phyloP scores from a whole-genome alignment of 2,329 filamentous ascomycete genomes.

The Botryotinia globosa region DNA sequence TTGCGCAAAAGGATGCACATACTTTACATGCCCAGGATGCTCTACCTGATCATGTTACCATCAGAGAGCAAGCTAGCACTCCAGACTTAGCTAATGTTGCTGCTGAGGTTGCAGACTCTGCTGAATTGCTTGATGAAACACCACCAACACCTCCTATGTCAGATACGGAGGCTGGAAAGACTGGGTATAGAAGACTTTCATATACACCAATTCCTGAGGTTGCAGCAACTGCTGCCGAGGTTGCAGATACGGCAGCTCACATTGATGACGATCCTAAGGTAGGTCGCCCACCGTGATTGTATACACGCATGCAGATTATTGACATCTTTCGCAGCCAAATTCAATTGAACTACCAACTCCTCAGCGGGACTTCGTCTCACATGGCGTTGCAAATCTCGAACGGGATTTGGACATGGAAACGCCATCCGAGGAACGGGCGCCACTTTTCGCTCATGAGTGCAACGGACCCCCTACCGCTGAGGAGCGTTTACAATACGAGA shows the following conservation, averaged over 20 bases:
- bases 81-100: slow-evolving; percentile 32
- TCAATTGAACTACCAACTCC: slow-evolving; percentile 8
- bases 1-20: slow-evolving; percentile 39
- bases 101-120: slow-evolving; percentile 34
- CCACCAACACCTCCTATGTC: slow-evolving; percentile 36
- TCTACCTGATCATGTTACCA: slow-evolving; percentile 38
- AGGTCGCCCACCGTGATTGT: slow-evolving; percentile 3
- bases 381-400: background rate
- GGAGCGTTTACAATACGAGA: slow-evolving; percentile 18
- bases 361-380: background rate
- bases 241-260: slow-evolving; percentile 43
- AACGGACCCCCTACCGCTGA: slow-evolving; percentile 24
- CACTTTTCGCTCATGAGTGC: slow-evolving; percentile 36
- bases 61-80: slow-evolving; percentile 30
- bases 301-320: background rate
- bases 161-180: slow-evolving; percentile 37
- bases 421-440: slow-evolving; percentile 34
- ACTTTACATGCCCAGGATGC: slow-evolving; percentile 38
- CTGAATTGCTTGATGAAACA: slow-evolving; percentile 29
- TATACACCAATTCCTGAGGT: slow-evolving; percentile 43
- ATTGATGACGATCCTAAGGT: slow-evolving; percentile 38
- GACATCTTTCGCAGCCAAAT: background rate
- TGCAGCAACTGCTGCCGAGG: slow-evolving; percentile 45
- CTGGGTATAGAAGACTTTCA: slow-evolving; percentile 38
- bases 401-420: slow-evolving; percentile 13